These are phyloP conservation scores for Umbelopsis vinacea DNA, from an alignment of 192 early-diverging fungal genomes.

Conservation along the genomic window DNA sequence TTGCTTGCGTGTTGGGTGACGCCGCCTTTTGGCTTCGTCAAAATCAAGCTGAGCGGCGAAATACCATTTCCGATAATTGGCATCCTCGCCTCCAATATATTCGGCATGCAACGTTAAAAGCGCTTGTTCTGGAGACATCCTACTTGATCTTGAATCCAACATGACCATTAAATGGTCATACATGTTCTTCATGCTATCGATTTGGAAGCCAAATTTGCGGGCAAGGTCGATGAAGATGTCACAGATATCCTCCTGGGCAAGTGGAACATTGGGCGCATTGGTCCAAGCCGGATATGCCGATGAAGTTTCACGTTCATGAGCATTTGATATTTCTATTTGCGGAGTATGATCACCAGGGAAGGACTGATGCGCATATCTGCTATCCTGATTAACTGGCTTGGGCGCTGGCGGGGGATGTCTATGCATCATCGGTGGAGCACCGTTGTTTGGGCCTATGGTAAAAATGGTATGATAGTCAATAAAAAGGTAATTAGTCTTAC, in stretches of 20 bases:
- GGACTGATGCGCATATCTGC: neutral
- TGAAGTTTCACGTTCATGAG: constrained; percentile 1
- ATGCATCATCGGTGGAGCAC: neutral
- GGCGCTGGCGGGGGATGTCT: neutral
- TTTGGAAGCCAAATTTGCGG: constrained; percentile 77
- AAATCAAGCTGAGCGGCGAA: constrained; percentile 76
- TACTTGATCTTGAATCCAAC: constrained; percentile 79
- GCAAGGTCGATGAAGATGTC: constrained; percentile 74
- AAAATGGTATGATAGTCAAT: neutral
- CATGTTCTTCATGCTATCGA: constrained; percentile 79
- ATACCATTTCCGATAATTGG: constrained; percentile 88
- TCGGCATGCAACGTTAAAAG: constrained; percentile 78
- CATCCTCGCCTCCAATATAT: constrained; percentile 79
- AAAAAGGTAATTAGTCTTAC: neutral
- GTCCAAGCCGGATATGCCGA: constrained; percentile 6
- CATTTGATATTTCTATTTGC: neutral
- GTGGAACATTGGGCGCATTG: constrained; percentile 8
- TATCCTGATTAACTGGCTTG: neutral
- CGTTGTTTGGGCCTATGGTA: neutral
- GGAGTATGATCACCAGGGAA: neutral
- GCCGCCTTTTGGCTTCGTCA: constrained; percentile 50
- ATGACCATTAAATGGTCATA: constrained; percentile 77
- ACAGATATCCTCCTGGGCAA: constrained; percentile 54
- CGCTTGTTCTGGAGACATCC: constrained; percentile 74
- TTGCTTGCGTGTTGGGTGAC: constrained; percentile 37